A percentile compares a stretch with the other conserved stretches of the same genome.
Evolutionary conservation across 2,329 filamentous ascomycete genomes (phyloP).

Genomic region (Drechslera avenae): DNA sequence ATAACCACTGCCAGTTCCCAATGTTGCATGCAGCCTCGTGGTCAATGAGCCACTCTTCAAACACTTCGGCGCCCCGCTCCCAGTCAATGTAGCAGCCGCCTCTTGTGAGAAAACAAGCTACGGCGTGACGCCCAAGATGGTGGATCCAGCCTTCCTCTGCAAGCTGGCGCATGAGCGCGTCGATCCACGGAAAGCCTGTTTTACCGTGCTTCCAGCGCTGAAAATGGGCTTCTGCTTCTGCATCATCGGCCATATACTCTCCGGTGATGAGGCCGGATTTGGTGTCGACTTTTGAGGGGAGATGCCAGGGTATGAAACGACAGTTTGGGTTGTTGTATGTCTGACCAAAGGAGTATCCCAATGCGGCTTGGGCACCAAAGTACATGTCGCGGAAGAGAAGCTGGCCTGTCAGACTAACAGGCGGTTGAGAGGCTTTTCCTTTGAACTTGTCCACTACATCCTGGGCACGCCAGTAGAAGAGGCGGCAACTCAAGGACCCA

Average conservation of each 20-base stretch:
- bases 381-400: constrained; percentile 83
- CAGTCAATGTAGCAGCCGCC: constrained; percentile 79
- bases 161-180: constrained; percentile 78
- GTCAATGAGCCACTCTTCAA: constrained; percentile 76
- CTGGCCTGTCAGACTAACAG: constrained; percentile 73
- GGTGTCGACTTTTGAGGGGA: constrained; percentile 64
- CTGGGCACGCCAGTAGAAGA: constrained; percentile 74
- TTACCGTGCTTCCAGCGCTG: constrained; percentile 69
- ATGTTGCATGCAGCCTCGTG: constrained; percentile 75
- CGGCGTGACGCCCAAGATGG: constrained; percentile 76
- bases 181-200: constrained; percentile 81
- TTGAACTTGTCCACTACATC: constrained; percentile 65
- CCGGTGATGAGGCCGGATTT: constrained; percentile 58
- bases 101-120: constrained; percentile 79
- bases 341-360: constrained; percentile 68
- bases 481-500: constrained; percentile 69
- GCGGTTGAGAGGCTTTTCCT: constrained; percentile 62
- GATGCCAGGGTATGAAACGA: constrained; percentile 79
- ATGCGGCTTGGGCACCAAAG: constrained; percentile 73
- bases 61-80: constrained; percentile 79
- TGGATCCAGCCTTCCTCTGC: constrained; percentile 77
- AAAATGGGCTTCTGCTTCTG: constrained; percentile 68
- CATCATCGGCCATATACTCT: constrained; percentile 67
- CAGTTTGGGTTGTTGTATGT: constrained; percentile 68
- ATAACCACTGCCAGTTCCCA: constrained; percentile 80